These are phyloP conservation scores for Flaveria linearis DNA, from an alignment of 129 eudicot genomes.

Conservation along the genomic window DNA sequence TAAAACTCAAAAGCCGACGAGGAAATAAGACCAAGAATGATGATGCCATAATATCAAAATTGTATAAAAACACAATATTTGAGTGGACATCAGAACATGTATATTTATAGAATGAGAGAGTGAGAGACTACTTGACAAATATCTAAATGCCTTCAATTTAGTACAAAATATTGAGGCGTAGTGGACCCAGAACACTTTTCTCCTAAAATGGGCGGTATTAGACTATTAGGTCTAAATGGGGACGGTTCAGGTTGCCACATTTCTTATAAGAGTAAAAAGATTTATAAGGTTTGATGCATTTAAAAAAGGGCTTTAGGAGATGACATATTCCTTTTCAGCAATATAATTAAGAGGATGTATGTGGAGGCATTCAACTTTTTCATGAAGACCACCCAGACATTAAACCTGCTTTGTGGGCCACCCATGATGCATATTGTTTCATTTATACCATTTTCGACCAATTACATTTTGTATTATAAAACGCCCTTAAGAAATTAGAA, in stretches of 20 bases:
- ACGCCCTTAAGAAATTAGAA: too few relatives aligned
- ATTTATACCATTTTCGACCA: background rate
- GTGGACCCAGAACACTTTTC: background rate
- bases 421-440: background rate
- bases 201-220: background rate
- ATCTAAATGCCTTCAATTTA: conserved; percentile 16
- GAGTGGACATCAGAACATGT: background rate
- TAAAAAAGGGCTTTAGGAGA: background rate
- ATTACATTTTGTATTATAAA: too few relatives aligned
- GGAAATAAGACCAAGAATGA: conserved; percentile 7
- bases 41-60: background rate
- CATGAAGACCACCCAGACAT: background rate
- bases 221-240: background rate
- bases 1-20: conserved; percentile 2
- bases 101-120: background rate
- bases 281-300: background rate
- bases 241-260: background rate
- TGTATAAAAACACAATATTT: background rate
- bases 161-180: background rate
- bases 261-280: background rate
- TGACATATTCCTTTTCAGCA: background rate
- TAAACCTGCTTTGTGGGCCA: background rate
- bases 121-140: background rate
- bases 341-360: background rate
- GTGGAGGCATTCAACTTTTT: background rate